Percentiles rank a stretch among this genome's conserved stretches.
Evolutionary conservation across 169 alveolate species (phyloP).

Genomic region (Cryptosporidium ubiquitum): DNA sequence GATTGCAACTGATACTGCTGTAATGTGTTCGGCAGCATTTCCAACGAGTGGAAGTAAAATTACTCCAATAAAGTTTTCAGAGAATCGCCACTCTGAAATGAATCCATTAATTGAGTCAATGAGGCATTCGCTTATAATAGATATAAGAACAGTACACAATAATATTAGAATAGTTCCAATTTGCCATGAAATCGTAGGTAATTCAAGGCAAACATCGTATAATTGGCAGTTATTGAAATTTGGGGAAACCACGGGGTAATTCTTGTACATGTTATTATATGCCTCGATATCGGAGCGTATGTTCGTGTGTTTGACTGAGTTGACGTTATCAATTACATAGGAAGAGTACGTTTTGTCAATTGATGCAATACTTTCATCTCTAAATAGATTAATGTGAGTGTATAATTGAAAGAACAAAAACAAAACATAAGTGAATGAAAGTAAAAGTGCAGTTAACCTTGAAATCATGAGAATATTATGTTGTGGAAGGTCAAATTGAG

Average conservation of each 20-base stretch:
- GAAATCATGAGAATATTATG: constrained; percentile 81
- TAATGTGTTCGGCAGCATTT: constrained; percentile 87
- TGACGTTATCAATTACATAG: neutral
- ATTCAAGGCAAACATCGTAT: constrained; percentile 74
- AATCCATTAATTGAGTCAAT: constrained; percentile 82
- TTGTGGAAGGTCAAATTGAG: constrained; percentile 62
- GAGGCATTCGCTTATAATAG: constrained; percentile 79
- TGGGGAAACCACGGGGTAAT: neutral
- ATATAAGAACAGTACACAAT: constrained; percentile 74
- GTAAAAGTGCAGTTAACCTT: constrained; percentile 83
- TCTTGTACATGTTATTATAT: neutral
- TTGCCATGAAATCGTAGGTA: constrained; percentile 77
- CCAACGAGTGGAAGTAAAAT: constrained; percentile 87
- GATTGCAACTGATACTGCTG: constrained; percentile 87
- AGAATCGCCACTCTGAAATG: constrained; percentile 79
- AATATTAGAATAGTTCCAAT: constrained; percentile 76
- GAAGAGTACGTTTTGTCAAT: neutral
- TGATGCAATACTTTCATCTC: constrained; percentile 77
- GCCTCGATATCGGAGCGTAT: neutral
- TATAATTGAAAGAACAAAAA: constrained; percentile 84
- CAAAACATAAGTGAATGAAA: constrained; percentile 81
- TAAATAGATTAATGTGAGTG: constrained; percentile 84
- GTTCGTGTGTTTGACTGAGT: neutral
- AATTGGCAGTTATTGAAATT: constrained; percentile 18
- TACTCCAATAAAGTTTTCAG: constrained; percentile 88